Conservation (phyloP, 139 green algal genomes). For the Coelastrella sp. region DNA sequence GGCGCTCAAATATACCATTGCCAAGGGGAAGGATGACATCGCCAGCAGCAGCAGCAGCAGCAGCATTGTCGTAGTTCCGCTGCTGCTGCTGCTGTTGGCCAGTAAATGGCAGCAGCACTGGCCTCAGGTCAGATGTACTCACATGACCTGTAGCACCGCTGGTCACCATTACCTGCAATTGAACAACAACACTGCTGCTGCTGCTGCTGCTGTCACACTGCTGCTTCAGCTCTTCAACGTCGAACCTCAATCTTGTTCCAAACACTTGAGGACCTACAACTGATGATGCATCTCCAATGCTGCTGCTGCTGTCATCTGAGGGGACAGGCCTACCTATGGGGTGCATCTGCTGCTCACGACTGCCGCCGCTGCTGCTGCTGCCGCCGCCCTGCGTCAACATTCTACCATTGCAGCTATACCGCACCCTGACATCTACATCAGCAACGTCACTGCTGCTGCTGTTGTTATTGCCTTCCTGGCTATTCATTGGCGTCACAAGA, state of each 20-base stretch:
- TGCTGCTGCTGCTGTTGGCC: background rate
- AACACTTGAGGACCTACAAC: constrained; percentile 14
- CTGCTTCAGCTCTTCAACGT: background rate
- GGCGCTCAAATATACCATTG: background rate
- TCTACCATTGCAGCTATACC: background rate
- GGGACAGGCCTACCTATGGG: background rate
- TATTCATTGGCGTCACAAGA: background rate
- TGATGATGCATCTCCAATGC: background rate
- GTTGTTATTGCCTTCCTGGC: background rate
- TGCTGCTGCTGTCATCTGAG: background rate
- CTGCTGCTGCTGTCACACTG: constrained; percentile 10
- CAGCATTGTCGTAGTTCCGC: background rate
- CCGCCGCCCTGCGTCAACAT: background rate
- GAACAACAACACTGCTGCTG: constrained; percentile 18
- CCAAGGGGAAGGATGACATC: background rate
- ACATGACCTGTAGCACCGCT: background rate
- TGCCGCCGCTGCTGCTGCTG: background rate
- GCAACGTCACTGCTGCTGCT: constrained; percentile 1
- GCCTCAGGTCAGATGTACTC: constrained; percentile 11
- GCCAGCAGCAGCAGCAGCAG: constrained; percentile 1
- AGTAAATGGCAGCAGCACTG: constrained; percentile 4
- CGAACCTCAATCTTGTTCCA: background rate
- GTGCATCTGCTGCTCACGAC: background rate
- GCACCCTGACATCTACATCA: background rate
- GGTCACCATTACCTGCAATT: constrained; percentile 8